These are phyloP conservation scores for Corylus heterophylla DNA, from an alignment of 306 rosid species.

Conservation along the genomic window DNA sequence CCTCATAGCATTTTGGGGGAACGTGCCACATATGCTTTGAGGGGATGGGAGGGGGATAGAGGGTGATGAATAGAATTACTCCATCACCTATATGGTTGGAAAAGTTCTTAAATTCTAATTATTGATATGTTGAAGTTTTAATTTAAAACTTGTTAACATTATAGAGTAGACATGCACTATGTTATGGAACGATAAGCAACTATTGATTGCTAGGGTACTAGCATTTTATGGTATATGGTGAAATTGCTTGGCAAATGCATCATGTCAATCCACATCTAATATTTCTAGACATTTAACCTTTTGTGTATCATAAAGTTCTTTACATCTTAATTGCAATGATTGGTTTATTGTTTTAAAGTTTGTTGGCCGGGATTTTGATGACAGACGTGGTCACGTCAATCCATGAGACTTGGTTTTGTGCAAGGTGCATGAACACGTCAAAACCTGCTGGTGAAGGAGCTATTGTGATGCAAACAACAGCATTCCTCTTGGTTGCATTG, in stretches of 20 bases:
- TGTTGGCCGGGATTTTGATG: slow-evolving; percentile 37
- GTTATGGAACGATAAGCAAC: neutral
- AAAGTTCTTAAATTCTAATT: neutral
- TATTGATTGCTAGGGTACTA: neutral
- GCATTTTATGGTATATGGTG: neutral
- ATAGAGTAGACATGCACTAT: neutral
- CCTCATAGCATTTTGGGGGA: too few species aligned
- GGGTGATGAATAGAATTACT: too few species aligned
- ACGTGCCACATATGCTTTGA: too few species aligned
- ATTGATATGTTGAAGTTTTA: neutral
- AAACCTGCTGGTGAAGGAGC: slow-evolving; percentile 94
- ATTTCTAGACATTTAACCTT: slow-evolving; percentile 6
- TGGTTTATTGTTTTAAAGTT: slow-evolving; percentile 21
- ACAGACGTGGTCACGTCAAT: slow-evolving; percentile 84
- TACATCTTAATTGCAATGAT: slow-evolving; percentile 4
- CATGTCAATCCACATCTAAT: neutral
- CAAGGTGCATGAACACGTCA: slow-evolving; percentile 92
- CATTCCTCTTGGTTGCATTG: slow-evolving; percentile 82
- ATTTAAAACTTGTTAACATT: too few species aligned
- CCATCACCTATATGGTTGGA: neutral
- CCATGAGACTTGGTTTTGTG: slow-evolving; percentile 88
- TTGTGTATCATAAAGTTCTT: slow-evolving; percentile 1
- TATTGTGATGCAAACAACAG: slow-evolving; percentile 72
- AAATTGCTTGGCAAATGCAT: neutral
- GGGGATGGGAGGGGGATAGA: too few species aligned